Evolutionary conservation across 495 filamentous ascomycete genomes (phyloP), one percentile per base, ranked within the genome.

Genomic region (Terfezia claveryi): DNA sequence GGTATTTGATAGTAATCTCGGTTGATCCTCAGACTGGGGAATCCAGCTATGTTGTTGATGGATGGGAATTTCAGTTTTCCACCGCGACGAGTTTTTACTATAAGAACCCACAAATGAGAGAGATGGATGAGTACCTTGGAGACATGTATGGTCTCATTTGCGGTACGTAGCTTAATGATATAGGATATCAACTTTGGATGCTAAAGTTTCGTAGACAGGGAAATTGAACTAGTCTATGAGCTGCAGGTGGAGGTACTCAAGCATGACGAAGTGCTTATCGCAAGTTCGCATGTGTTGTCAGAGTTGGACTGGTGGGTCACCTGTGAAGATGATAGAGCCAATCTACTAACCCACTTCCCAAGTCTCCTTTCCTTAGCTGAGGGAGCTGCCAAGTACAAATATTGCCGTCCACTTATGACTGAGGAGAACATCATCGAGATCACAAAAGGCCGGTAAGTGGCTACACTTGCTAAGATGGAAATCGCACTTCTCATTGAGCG

Each of bases 191-290:
- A 58, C 50, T 38, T 50, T 23, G 10, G 52, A 59, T 72, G 23
- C 70, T 58, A 54, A 53, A 37, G 8, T 5, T 4, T 32, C 27
- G 3, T 54, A 88, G 91, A 96, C 61, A 82, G 78, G 55, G 91
- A 96, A 62, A 92, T 96, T 54, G 84, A 94, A 61, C 81, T 98
- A 23, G 75, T 89, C 4, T 80, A 94, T 66, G 73, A 80, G 12
- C 74, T 96, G 36, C 79, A 85, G 1, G 77, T 84, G 36, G 70
- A 70, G 54, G 74, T 95, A 32, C 71, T 93, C 5, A 72, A 79
- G 55, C 79, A 83, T 58, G 83, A 89, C 65, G 70, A 74, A 14
- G 64, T 79, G 9, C 74, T 96, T 5, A 71, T 76, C 7, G 60
- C 68, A 8, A 78, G 80, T 23, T 91, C 86, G 1, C 79, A 85